Percentiles rank a stretch among this genome's conserved stretches.
phyloP scores from a whole-genome alignment of 805 yeast species.

The Wickerhamiella siamensis region DNA sequence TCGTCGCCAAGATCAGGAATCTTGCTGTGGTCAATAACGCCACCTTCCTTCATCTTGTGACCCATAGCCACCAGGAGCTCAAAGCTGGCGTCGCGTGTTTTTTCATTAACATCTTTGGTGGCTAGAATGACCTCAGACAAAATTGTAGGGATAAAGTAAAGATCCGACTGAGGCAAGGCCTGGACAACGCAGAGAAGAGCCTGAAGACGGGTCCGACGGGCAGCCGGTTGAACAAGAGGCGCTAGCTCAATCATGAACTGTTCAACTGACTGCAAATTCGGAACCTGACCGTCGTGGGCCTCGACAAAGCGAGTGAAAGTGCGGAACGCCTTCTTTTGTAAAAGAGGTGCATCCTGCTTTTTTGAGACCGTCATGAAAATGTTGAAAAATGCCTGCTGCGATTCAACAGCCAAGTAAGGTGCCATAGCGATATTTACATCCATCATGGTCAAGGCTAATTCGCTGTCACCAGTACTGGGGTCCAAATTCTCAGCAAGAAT shows the following conservation, averaged over 20 bases:
- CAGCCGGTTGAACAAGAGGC: conserved; percentile 44
- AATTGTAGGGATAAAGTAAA: conserved; percentile 66
- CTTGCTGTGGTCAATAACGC: conserved; percentile 46
- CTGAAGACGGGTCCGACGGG: conserved; percentile 65
- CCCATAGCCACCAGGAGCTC: conserved; percentile 69
- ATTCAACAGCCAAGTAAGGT: conserved; percentile 51
- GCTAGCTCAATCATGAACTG: conserved; percentile 35
- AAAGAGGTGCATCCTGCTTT: conserved; percentile 36
- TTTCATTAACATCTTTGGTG: conserved; percentile 87
- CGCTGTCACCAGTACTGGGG: conserved; percentile 20
- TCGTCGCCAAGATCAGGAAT: conserved; percentile 55
- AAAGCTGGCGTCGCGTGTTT: conserved; percentile 72
- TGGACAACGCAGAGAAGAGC: conserved; percentile 51
- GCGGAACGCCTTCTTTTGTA: conserved; percentile 83
- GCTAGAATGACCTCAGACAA: conserved; percentile 80
- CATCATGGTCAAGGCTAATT: conserved; percentile 68
- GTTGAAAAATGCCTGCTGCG: conserved; percentile 11
- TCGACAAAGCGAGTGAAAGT: conserved; percentile 51
- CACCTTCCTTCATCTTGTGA: conserved; percentile 50
- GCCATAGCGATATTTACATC: conserved; percentile 81
- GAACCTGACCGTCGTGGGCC: conserved; percentile 45
- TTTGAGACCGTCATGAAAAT: conserved; percentile 14
- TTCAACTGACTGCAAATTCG: conserved; percentile 35
- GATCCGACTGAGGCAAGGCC: conserved; percentile 45
- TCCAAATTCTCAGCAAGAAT: conserved; percentile 56